phyloP scores from a whole-genome alignment of 176 grass and related monocot genomes.

The Zea luxurians region DNA sequence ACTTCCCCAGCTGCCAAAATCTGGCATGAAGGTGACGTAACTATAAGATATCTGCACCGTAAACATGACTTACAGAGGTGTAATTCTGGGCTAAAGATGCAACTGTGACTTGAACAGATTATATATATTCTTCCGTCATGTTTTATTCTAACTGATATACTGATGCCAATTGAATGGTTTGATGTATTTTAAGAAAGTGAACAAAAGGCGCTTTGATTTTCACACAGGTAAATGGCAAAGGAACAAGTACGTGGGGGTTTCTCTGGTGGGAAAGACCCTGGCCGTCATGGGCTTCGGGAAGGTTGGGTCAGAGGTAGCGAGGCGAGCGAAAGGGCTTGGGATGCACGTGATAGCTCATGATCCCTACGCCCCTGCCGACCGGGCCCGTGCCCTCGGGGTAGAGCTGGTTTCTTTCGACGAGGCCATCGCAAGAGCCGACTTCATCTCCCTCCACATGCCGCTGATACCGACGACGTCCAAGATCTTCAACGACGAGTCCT shows the following conservation, averaged over 20 bases:
- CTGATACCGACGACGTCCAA: constrained; percentile 72
- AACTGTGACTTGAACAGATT: not conserved
- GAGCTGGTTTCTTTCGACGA: constrained; percentile 91
- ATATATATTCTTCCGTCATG: not conserved
- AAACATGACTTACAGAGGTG: not conserved
- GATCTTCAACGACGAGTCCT: constrained; percentile 87
- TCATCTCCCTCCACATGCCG: constrained; percentile 96
- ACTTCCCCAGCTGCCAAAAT: not conserved
- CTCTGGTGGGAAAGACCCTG: constrained; percentile 87
- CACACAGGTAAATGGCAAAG: constrained; percentile 83
- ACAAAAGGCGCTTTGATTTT: not conserved
- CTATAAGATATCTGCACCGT: not conserved
- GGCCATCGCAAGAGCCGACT: constrained; percentile 75
- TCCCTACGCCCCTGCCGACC: constrained; percentile 80
- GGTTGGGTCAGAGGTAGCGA: constrained; percentile 91
- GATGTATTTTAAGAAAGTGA: not conserved
- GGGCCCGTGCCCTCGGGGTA: constrained; percentile 77
- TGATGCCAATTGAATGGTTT: not conserved
- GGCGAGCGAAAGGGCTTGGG: constrained; percentile 82
- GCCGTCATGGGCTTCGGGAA: constrained; percentile 94
- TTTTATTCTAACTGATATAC: constrained; percentile 12
- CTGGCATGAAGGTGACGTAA: not conserved
- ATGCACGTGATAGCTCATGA: constrained; percentile 96
- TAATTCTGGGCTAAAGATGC: not conserved
- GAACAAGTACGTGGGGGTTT: constrained; percentile 87